Evolutionary conservation across 2,329 filamentous ascomycete genomes (phyloP), one percentile per base, ranked within the genome.

Genomic region (Colletotrichum tropicale): DNA sequence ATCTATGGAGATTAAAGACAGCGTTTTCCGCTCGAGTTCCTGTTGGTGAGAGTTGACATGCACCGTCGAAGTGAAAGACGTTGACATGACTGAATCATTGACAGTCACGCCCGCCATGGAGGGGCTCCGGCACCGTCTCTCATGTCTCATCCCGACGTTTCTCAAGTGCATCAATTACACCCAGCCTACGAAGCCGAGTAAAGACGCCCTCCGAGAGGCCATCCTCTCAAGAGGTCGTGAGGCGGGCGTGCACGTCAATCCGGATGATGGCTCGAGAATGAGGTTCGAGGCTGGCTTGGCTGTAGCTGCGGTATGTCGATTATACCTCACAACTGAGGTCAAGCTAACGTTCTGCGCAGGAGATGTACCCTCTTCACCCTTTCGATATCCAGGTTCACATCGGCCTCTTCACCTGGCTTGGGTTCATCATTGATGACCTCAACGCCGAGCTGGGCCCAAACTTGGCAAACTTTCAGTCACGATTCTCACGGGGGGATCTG

Each of bases 391-490:
- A 81, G 55, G 70, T 84, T 30, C 82, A 83, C 72, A 77, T 82
- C 13, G 81, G 81, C 18, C 80, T 84, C 43, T 81, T 81, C 64
- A 82, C 82, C 30, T 82, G 81, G 75, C 70, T 84, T 8, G 79
- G 78, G 8, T 79, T 81, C 28, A 74, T 83, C 9, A 79, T 82
- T 18, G 83, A 83, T 36, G 81, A 84, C 76, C 78, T 76, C 58
- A 79, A 80, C 12, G 55, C 60, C 8, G 66, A 78, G 66, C 66
- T 78, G 4, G 75, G 75, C 2, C 62, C 71, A 16, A 77, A 80
- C 61, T 74, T 79, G 26, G 77, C 78, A 21, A 21, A 74, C 8
- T 82, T 82, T 65, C 80, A 81, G 21, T 61, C 78, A 13, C 79
- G 80, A 28, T 82, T 81, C 58, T 68, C 66, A 7, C 43, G 74